A percentile compares a stretch with the other conserved stretches of the same genome.
These are phyloP conservation scores for Diaporthe sp. DNA, from an alignment of 2,329 filamentous ascomycete genomes.

Conservation along the genomic window DNA sequence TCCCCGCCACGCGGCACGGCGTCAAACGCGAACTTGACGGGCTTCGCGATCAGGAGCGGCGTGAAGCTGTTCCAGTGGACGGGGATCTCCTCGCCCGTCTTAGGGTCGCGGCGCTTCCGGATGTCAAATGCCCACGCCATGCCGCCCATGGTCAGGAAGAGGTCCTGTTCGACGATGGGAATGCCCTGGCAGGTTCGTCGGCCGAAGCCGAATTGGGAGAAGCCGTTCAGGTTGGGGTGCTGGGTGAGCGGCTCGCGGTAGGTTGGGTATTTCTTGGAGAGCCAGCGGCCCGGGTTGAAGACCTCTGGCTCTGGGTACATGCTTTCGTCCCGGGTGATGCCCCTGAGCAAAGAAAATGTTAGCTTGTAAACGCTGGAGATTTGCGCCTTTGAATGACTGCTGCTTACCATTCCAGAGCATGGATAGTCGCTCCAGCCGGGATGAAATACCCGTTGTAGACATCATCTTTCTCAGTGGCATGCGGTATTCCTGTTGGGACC, in stretches of 20 bases:
- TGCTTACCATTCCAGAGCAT: conserved; percentile 65
- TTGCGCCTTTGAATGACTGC: conserved; percentile 10
- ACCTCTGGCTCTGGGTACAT: conserved; percentile 54
- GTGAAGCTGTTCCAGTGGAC: conserved; percentile 61
- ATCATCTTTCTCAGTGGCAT: conserved; percentile 64
- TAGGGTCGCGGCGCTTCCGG: conserved; percentile 47
- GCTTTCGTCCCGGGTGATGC: conserved; percentile 59
- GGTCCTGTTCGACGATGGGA: conserved; percentile 57
- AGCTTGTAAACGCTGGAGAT: not conserved
- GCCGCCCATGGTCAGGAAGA: conserved; percentile 56
- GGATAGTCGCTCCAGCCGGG: conserved; percentile 63
- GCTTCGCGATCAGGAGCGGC: conserved; percentile 60
- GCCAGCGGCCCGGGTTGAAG: conserved; percentile 57
- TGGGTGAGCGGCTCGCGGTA: conserved; percentile 55
- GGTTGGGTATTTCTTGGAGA: conserved; percentile 54
- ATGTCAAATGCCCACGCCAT: conserved; percentile 54
- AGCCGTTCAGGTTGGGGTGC: conserved; percentile 57
- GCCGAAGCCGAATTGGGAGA: conserved; percentile 66
- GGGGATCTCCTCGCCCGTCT: conserved; percentile 46
- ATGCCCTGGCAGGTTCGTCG: conserved; percentile 61
- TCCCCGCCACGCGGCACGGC: conserved; percentile 47
- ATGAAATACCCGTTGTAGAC: conserved; percentile 67
- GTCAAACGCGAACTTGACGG: conserved; percentile 55
- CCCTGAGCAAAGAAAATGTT: conserved; percentile 47
- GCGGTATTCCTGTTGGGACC: conserved; percentile 67